Evolutionary conservation across 164 flowering plant genomes (phyloP), one percentile per base, ranked within the genome.

Genomic region (Nymphaea thermarum): DNA sequence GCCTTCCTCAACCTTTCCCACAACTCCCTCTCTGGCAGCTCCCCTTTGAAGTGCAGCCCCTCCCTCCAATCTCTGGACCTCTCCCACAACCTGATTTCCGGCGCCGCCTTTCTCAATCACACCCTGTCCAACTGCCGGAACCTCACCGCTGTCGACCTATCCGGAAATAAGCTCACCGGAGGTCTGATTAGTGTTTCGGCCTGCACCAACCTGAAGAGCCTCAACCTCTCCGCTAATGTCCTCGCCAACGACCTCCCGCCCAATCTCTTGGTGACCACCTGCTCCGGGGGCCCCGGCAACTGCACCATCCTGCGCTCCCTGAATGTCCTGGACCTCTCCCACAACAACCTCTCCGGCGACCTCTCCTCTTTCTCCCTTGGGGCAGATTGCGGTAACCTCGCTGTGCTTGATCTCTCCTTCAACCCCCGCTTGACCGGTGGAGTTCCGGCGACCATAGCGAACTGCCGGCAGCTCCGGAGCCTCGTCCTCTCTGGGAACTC

Each of bases 321-420:
- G 77, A 79, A n/a, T 86, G 89, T 69, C 66, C 74, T 88, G 43
- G 86, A 87, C 73, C 82, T 87, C 44, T 86, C 93, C 3, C 70
- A 74, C 74, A 89, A 89, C 77, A 87, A 85, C 72, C 83, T 91
- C 65, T 79, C 92, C 7, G 85, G 86, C 15, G 64, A 70, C 5
- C 79, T 87, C 75, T 67, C 81, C 12, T 41, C 11, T 42, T 60
- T 87, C 51, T 77, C 78, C 36, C 82, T 89, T 43, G 83, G 85
- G 55, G 55, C 55, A 4, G 45, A n/a, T 12, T 89, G 90, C 69
- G 67, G 64, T 36, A 85, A 86, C 65, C 87, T 91, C 65, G 80
- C 85, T 12, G 61, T 73, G 2, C 73, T 91, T 43, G 73, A 77
- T 60, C 67, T 91, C 45, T 85, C 97, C 16, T 75, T 67, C 61